These are phyloP conservation scores for Magnaporthiopsis poae DNA, from an alignment of 2,329 filamentous ascomycete species.

Conservation along the genomic window DNA sequence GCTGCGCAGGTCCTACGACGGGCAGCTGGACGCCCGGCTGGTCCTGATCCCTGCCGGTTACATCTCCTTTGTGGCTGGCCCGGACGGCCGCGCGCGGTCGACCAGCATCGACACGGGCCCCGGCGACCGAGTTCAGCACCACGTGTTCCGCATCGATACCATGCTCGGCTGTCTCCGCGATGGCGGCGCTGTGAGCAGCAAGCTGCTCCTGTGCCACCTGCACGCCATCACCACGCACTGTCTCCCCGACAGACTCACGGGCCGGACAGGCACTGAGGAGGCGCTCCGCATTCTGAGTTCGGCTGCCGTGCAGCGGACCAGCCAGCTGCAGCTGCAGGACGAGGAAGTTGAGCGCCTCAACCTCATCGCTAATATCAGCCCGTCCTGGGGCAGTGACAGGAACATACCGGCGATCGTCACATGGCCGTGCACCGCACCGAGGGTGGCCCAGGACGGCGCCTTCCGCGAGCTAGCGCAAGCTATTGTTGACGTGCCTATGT, in stretches of 20 bases:
- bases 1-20: neutral
- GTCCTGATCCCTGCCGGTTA: constrained; percentile 29
- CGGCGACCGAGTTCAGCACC: constrained; percentile 15
- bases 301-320: constrained; percentile 26
- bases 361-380: constrained; percentile 25
- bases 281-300: constrained; percentile 39
- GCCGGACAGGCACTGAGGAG: constrained; percentile 43
- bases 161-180: constrained; percentile 40
- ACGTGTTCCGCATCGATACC: constrained; percentile 39
- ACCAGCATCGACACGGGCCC: too few species aligned
- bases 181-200: constrained; percentile 40
- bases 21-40: constrained; percentile 12
- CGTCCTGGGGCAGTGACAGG: neutral
- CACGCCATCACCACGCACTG: constrained; percentile 46
- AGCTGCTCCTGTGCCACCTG: constrained; percentile 39
- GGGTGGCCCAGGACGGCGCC: too few species aligned
- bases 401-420: too few species aligned
- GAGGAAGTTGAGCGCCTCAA: constrained; percentile 24
- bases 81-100: too few species aligned
- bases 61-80: constrained; percentile 16
- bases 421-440: too few species aligned
- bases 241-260: constrained; percentile 38
- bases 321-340: constrained; percentile 19
- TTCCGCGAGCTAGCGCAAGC: too few species aligned
- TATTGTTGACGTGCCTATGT: too few species aligned